These are phyloP conservation scores for Torrubiellomyces zombiae DNA, from an alignment of 2,329 filamentous ascomycete genomes.

Conservation along the genomic window DNA sequence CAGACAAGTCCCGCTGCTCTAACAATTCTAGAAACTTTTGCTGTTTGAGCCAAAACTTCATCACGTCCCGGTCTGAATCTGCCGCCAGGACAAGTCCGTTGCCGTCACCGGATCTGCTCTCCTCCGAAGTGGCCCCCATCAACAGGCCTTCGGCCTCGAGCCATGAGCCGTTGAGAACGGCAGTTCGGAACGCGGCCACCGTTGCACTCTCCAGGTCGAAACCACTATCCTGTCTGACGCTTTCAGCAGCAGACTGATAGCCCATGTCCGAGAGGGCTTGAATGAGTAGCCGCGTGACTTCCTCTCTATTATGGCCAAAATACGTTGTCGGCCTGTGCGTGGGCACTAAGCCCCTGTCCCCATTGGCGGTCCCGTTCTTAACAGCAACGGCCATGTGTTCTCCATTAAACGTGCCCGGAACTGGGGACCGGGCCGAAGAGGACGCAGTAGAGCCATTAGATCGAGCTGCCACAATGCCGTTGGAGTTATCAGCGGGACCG, in stretches of 20 bases:
- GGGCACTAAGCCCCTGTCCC: constrained; percentile 9
- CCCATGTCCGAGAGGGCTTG: constrained; percentile 83
- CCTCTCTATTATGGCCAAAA: constrained; percentile 76
- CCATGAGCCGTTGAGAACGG: constrained; percentile 72
- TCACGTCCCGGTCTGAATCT: constrained; percentile 57
- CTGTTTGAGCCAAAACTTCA: constrained; percentile 78
- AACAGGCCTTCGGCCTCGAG: constrained; percentile 68
- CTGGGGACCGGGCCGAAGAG: constrained; percentile 7
- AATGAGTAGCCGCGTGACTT: constrained; percentile 82
- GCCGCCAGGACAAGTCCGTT: constrained; percentile 59
- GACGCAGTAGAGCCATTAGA: constrained; percentile 25
- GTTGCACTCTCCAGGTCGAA: constrained; percentile 73
- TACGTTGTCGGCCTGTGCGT: constrained; percentile 29
- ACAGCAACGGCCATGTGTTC: constrained; percentile 25
- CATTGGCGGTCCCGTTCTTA: constrained; percentile 36
- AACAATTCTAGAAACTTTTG: constrained; percentile 91
- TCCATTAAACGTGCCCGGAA: constrained; percentile 25
- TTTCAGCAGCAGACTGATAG: constrained; percentile 60
- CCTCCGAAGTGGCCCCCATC: constrained; percentile 31
- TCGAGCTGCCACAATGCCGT: constrained; percentile 29
- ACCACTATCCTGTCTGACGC: constrained; percentile 65
- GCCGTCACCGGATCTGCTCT: constrained; percentile 15
- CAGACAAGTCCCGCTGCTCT: constrained; percentile 54
- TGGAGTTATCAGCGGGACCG: constrained; percentile 31
- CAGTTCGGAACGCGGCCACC: constrained; percentile 70